These are phyloP conservation scores for Lizanozyma gosingica DNA, from an alignment of 1,139 yeast species.

Conservation along the genomic window DNA sequence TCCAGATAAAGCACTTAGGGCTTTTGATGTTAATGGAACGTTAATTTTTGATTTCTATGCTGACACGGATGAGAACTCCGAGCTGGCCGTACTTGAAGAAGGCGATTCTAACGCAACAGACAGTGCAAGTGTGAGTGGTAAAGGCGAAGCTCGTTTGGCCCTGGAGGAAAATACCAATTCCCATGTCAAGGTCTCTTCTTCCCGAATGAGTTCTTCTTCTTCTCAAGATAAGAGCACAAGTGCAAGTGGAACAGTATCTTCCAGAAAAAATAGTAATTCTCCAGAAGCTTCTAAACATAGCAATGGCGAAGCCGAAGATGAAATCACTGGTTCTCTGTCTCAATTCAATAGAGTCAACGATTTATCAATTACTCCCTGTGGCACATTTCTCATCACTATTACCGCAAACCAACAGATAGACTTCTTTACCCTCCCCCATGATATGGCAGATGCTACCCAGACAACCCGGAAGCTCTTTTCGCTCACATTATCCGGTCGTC, in stretches of 20 bases:
- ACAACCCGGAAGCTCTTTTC: conserved; percentile 27
- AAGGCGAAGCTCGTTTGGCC: neutral
- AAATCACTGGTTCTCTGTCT: neutral
- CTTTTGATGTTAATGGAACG: conserved; percentile 43
- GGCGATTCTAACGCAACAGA: neutral
- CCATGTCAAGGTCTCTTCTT: neutral
- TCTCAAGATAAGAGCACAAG: neutral
- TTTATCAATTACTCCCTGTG: conserved; percentile 58
- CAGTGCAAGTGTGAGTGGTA: neutral
- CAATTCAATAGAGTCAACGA: conserved; percentile 39
- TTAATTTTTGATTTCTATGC: conserved; percentile 38
- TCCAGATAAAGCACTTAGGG: conserved; percentile 63
- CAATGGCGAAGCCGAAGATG: neutral
- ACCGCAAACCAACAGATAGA: conserved; percentile 52
- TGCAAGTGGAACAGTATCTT: neutral
- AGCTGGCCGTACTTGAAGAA: conserved; percentile 2
- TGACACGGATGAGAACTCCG: conserved; percentile 22
- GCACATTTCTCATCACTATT: conserved; percentile 52
- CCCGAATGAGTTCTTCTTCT: neutral
- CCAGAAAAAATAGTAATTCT: no score
- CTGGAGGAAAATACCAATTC: conserved; percentile 2
- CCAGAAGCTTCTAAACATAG: neutral
- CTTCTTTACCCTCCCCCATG: conserved; percentile 35
- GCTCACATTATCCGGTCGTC: conserved; percentile 25
- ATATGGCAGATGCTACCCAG: conserved; percentile 23